Evolutionary conservation across 2,329 filamentous ascomycete genomes (phyloP).

Genomic region (Phialocephala subalpina): DNA sequence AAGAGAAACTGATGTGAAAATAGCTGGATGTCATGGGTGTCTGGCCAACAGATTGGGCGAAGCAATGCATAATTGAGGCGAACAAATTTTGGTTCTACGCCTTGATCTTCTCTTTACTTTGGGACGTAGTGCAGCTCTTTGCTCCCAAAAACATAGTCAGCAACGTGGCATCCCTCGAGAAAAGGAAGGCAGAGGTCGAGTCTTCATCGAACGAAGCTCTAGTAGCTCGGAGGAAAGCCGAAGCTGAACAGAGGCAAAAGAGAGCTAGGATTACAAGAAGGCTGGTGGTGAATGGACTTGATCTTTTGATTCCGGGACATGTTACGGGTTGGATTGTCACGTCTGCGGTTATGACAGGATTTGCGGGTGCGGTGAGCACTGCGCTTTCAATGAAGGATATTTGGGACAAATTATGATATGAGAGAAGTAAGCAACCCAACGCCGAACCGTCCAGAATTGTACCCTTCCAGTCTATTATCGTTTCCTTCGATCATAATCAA

Average conservation of each 20-base stretch:
- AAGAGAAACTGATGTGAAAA: slow-evolving; percentile 14
- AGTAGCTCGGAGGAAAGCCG: not conserved
- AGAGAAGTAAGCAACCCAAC: not conserved
- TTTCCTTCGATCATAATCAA: not conserved
- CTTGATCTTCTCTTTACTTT: slow-evolving; percentile 51
- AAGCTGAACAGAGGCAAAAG: slow-evolving; percentile 32
- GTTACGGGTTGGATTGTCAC: slow-evolving; percentile 67
- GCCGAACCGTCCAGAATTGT: not conserved
- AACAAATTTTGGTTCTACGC: slow-evolving; percentile 75
- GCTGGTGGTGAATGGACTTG: slow-evolving; percentile 64
- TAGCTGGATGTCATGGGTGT: slow-evolving; percentile 58
- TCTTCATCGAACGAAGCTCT: not conserved
- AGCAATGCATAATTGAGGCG: slow-evolving; percentile 62
- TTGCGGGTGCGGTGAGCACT: slow-evolving; percentile 68
- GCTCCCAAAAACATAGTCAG: slow-evolving; percentile 36
- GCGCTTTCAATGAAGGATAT: slow-evolving; percentile 66
- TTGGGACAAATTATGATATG: slow-evolving; percentile 58
- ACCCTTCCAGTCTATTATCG: not conserved
- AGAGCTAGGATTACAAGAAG: slow-evolving; percentile 51
- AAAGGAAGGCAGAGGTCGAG: not conserved
- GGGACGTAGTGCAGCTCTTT: slow-evolving; percentile 39
- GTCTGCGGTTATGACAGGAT: slow-evolving; percentile 59
- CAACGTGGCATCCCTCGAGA: slow-evolving; percentile 37
- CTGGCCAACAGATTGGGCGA: slow-evolving; percentile 51
- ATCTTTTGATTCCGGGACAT: slow-evolving; percentile 67